These are phyloP conservation scores for Coemansia sp. DNA, from an alignment of 371 early-diverging fungal species.

Conservation along the genomic window DNA sequence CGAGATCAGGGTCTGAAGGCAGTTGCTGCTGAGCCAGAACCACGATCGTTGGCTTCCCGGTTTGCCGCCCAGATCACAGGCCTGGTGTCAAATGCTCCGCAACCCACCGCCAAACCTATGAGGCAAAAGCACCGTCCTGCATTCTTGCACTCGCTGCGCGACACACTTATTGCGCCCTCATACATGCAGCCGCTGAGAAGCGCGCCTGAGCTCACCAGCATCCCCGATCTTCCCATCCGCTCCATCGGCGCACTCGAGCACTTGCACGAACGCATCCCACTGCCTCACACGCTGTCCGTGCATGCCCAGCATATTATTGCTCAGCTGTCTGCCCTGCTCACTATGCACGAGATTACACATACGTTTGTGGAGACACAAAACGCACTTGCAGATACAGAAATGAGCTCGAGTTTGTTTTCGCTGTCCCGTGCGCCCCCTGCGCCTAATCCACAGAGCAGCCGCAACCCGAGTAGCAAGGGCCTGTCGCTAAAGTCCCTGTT, in stretches of 20 bases:
- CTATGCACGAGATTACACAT: slow-evolving; percentile 33
- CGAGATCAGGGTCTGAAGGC: neutral
- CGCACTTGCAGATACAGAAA: slow-evolving; percentile 9
- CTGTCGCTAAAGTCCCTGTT: neutral
- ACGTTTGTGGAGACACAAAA: slow-evolving; percentile 38
- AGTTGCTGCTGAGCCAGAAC: neutral
- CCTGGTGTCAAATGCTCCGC: neutral
- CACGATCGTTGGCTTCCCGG: slow-evolving; percentile 12
- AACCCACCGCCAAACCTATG: no score
- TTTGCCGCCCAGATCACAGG: slow-evolving; percentile 15
- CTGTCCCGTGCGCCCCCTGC: neutral
- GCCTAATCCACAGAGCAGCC: neutral
- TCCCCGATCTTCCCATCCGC: slow-evolving; percentile 5
- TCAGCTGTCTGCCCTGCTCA: slow-evolving; percentile 20
- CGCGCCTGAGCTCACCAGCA: slow-evolving; percentile 1
- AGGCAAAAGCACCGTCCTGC: neutral
- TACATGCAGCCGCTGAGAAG: slow-evolving; percentile 17
- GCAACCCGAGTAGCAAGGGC: neutral
- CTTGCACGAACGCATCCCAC: slow-evolving; percentile 18
- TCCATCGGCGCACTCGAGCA: slow-evolving; percentile 16
- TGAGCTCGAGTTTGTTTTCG: slow-evolving; percentile 22
- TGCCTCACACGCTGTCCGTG: slow-evolving; percentile 20
- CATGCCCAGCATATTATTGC: slow-evolving; percentile 21
- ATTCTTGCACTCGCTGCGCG: slow-evolving; percentile 4
- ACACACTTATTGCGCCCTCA: slow-evolving; percentile 9